Conservation (phyloP, 495 filamentous ascomycete genomes). For the Ascobolus immersus region DNA sequence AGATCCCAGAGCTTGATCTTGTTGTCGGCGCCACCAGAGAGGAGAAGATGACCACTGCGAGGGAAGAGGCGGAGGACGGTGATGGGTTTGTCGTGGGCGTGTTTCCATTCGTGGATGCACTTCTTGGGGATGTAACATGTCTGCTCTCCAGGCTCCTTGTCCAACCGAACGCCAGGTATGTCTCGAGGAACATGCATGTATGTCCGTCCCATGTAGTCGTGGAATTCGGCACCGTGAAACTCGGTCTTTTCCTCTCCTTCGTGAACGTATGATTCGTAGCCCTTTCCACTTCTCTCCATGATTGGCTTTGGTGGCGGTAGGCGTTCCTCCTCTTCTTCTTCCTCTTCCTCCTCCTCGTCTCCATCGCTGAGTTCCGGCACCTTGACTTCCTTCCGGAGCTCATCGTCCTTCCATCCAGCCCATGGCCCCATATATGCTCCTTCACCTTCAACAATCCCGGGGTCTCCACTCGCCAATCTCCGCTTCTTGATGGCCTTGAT, state of each 20-base stretch:
- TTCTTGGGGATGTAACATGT: slow-evolving; percentile 92
- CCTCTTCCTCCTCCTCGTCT: slow-evolving; percentile 30
- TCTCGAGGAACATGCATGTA: slow-evolving; percentile 95
- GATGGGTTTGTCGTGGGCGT: slow-evolving; percentile 54
- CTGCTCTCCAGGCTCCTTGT: slow-evolving; percentile 46
- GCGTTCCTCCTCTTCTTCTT: slow-evolving; percentile 29
- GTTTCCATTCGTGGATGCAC: slow-evolving; percentile 65
- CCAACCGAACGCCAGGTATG: slow-evolving; percentile 66
- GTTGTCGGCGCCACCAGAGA: slow-evolving; percentile 64
- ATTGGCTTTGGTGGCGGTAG: slow-evolving; percentile 15
- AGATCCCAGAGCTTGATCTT: slow-evolving; percentile 36
- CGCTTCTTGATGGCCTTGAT: slow-evolving; percentile 38
- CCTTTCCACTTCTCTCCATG: slow-evolving; percentile 15
- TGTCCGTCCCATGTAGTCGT: slow-evolving; percentile 78
- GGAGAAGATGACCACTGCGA: slow-evolving; percentile 54
- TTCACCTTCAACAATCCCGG: slow-evolving; percentile 58
- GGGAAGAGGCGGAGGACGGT: slow-evolving; percentile 77
- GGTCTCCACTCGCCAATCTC: slow-evolving; percentile 60
- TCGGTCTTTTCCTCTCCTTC: slow-evolving; percentile 51
- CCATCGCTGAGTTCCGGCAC: slow-evolving; percentile 28
- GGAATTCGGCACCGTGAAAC: slow-evolving; percentile 58
- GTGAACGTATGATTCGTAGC: slow-evolving; percentile 18
- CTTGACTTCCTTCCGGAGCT: slow-evolving; percentile 26
- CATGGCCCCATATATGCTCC: slow-evolving; percentile 79
- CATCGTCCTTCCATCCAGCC: slow-evolving; percentile 61